phyloP scores from a whole-genome alignment of 257 asterid species.

The Solanum pimpinellifolium region DNA sequence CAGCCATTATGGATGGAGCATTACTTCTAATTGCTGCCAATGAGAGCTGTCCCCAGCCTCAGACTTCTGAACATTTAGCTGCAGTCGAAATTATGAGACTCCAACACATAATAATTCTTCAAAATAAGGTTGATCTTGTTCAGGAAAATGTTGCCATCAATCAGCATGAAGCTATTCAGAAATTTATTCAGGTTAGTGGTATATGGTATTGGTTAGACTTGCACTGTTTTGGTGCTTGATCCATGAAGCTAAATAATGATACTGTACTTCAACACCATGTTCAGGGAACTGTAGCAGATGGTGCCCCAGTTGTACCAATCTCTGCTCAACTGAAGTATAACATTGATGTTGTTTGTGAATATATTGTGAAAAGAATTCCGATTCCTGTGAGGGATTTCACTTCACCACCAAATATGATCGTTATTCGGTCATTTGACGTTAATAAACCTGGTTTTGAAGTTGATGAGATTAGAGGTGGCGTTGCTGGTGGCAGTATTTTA shows the following conservation, averaged over 20 bases:
- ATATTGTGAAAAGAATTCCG: slow-evolving; percentile 76
- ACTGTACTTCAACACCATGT: not conserved
- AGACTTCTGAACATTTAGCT: slow-evolving; percentile 94
- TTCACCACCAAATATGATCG: slow-evolving; percentile 94
- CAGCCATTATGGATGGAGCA: slow-evolving; percentile 96
- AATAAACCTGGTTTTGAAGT: slow-evolving; percentile 98
- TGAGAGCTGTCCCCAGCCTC: slow-evolving; percentile 97
- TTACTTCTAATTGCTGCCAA: slow-evolving; percentile 91
- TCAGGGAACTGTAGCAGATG: slow-evolving; percentile 94
- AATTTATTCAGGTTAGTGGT: slow-evolving; percentile 65
- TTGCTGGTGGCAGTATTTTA: slow-evolving; percentile 97
- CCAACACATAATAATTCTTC: slow-evolving; percentile 84
- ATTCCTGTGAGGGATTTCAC: slow-evolving; percentile 81
- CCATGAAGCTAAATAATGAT: not conserved
- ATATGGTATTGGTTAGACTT: not conserved
- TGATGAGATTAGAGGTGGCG: slow-evolving; percentile 94
- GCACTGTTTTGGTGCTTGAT: not conserved
- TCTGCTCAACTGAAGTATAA: slow-evolving; percentile 96
- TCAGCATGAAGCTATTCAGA: slow-evolving; percentile 95
- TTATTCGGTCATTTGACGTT: slow-evolving; percentile 93
- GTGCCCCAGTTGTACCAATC: slow-evolving; percentile 90
- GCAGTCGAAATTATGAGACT: slow-evolving; percentile 97
- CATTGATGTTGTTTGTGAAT: slow-evolving; percentile 87
- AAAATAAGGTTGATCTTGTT: slow-evolving; percentile 93
- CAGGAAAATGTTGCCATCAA: slow-evolving; percentile 98